Evolutionary conservation across 352 stramenopile species (phyloP), one percentile per base, ranked within the genome.

Genomic region (Thraustochytrium striatum): DNA sequence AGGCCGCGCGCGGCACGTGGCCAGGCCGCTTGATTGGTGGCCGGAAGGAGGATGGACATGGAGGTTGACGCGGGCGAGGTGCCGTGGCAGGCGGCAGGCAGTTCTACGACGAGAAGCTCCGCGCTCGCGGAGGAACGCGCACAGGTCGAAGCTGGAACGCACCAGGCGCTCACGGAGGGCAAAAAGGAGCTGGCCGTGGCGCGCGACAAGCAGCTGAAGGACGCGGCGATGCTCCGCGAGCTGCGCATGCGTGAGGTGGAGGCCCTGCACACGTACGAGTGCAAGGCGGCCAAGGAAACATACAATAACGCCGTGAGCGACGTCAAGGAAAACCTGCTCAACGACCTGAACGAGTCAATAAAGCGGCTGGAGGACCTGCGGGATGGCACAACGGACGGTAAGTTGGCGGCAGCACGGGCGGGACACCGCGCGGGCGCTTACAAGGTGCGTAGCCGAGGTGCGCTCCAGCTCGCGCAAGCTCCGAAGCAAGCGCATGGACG

Each of bases 401-500:
- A 55, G 47, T 55, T 55, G 16, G 16, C 47, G n/a, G n/a, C n/a
- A n/a, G n/a, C n/a, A n/a, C n/a, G n/a, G n/a, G n/a, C n/a, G n/a
- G n/a, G n/a, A n/a, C n/a, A n/a, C n/a, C n/a, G n/a, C n/a, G n/a
- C n/a, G n/a, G n/a, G n/a, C n/a, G n/a, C n/a, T n/a, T n/a, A n/a
- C n/a, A n/a, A n/a, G n/a, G n/a, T n/a, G n/a, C n/a, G n/a, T n/a
- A n/a, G n/a, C n/a, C 38, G 65, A 75, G 36, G 65, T 75, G 50
- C 65, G 65, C 3, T 72, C 65, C 3, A 75, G 65, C 50, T 75
- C 65, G 35, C 32, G 65, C 7, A 75, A 75, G 52, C 65, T 75
- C 21, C 65, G 65, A 7, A 38, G 65, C 2, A 75, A 70, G 38
- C n/a, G 61, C 38, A 70, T 75, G 65, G 65, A 75, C 9, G 9